Evolutionary conservation across 352 stramenopile genomes (phyloP).

Genomic region (Globisporangium acanthophoron): DNA sequence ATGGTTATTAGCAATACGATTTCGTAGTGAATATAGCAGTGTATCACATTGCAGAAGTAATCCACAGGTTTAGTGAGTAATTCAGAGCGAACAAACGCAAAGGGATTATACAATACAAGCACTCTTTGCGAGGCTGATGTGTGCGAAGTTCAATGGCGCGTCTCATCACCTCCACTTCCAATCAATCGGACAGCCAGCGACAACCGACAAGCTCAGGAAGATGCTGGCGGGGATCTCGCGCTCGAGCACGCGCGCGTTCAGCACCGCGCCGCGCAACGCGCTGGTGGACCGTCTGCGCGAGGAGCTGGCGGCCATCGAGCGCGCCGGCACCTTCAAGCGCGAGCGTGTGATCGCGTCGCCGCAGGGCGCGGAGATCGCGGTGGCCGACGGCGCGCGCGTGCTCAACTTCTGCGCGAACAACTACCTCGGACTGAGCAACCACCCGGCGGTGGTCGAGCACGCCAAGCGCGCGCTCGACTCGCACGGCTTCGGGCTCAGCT

Average conservation of each 20-base stretch:
- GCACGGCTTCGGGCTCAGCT: constrained; percentile 89
- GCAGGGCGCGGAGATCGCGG: constrained; percentile 74
- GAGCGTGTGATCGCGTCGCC: constrained; percentile 90
- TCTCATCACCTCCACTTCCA: neutral
- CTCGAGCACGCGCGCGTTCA: constrained; percentile 15
- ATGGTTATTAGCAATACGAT: too few species aligned
- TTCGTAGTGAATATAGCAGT: too few species aligned
- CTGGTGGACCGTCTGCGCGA: constrained; percentile 72
- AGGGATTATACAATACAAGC: too few species aligned
- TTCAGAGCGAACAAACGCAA: too few species aligned
- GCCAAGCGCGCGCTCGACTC: constrained; percentile 79
- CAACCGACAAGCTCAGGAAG: neutral
- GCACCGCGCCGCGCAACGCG: constrained; percentile 40
- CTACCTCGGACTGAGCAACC: constrained; percentile 90
- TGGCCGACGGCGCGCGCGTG: constrained; percentile 58
- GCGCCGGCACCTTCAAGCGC: constrained; percentile 78
- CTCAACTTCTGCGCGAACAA: constrained; percentile 96
- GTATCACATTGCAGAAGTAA: too few species aligned
- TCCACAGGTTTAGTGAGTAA: too few species aligned
- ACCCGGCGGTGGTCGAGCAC: constrained; percentile 79
- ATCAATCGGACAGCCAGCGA: neutral
- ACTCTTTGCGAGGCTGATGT: too few species aligned
- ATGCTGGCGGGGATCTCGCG: neutral
- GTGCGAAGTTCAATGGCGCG: neutral
- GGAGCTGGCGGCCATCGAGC: constrained; percentile 66